phyloP scores from a whole-genome alignment of 2,329 filamentous ascomycete genomes.

The Sclerotinia glacialis region DNA sequence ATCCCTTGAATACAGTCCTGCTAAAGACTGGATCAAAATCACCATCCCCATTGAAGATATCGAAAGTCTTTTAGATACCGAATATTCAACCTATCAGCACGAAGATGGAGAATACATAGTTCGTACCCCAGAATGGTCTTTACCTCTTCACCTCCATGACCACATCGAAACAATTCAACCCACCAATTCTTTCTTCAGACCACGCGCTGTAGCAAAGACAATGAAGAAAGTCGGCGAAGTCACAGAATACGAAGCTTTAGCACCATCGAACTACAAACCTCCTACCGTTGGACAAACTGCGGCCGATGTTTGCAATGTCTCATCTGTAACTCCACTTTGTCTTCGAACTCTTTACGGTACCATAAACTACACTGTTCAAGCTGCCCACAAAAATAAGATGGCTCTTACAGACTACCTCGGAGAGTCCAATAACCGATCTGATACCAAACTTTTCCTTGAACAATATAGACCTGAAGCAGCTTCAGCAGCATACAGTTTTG shows the following conservation, averaged over 20 bases:
- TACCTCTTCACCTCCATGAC: constrained; percentile 44
- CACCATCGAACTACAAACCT: constrained; percentile 16
- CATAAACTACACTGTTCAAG: constrained; percentile 28
- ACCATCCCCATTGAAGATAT: constrained; percentile 48
- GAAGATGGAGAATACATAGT: constrained; percentile 32
- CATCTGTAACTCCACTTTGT: constrained; percentile 31
- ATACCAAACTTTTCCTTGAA: constrained; percentile 30
- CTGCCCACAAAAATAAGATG: constrained; percentile 28
- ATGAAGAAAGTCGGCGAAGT: constrained; percentile 23
- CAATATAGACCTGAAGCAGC: constrained; percentile 30
- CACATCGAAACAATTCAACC: constrained; percentile 53
- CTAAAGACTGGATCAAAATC: constrained; percentile 55
- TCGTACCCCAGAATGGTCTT: constrained; percentile 38
- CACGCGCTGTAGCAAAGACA: constrained; percentile 42
- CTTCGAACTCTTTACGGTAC: constrained; percentile 34
- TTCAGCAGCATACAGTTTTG: constrained; percentile 21
- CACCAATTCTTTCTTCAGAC: constrained; percentile 54
- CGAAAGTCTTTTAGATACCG: constrained; percentile 40
- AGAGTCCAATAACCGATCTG: constrained; percentile 32
- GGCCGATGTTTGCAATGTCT: constrained; percentile 61
- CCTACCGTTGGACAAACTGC: constrained; percentile 13
- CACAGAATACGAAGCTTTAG: neutral
- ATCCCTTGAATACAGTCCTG: constrained; percentile 45
- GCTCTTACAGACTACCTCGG: constrained; percentile 33
- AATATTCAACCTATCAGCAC: constrained; percentile 41